Conservation (phyloP, 2,329 filamentous ascomycete species). For the Incumbomyces delicatus region DNA sequence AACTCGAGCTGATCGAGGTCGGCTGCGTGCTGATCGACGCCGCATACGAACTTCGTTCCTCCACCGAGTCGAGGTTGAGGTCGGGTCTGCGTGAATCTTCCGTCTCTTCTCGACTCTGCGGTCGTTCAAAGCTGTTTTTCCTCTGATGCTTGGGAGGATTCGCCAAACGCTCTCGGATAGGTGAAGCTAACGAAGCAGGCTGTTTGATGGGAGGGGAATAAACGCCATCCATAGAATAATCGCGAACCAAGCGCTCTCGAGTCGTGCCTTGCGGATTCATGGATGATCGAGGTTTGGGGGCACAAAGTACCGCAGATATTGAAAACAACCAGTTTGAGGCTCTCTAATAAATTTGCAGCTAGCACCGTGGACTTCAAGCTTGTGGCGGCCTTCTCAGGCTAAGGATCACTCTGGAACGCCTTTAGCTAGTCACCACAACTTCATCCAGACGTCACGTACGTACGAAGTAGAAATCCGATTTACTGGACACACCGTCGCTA, state of each 20-base stretch:
- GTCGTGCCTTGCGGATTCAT: not conserved
- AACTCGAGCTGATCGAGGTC: slow-evolving; percentile 7
- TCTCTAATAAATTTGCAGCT: too few relatives aligned
- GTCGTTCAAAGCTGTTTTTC: not conserved
- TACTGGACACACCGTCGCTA: too few relatives aligned
- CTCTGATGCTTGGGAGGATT: not conserved
- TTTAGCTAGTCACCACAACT: too few relatives aligned
- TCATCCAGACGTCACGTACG: too few relatives aligned
- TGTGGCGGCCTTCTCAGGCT: too few relatives aligned
- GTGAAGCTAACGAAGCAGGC: not conserved
- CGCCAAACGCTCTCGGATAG: not conserved
- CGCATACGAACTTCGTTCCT: slow-evolving; percentile 10
- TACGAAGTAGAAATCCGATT: too few relatives aligned
- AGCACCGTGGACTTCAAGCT: too few relatives aligned
- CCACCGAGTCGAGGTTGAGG: slow-evolving; percentile 10
- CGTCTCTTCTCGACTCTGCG: not conserved
- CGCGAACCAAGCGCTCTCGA: slow-evolving; percentile 1
- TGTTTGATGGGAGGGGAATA: not conserved
- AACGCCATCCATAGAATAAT: slow-evolving; percentile 2
- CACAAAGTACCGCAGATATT: too few relatives aligned
- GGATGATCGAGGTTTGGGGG: too few relatives aligned
- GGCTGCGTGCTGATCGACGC: slow-evolving; percentile 9
- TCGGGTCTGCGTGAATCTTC: slow-evolving; percentile 12
- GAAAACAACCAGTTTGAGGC: too few relatives aligned
- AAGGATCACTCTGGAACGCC: too few relatives aligned